Conservation (phyloP, 768 basidiomycete genomes). For the Mrakia blollopis region DNA sequence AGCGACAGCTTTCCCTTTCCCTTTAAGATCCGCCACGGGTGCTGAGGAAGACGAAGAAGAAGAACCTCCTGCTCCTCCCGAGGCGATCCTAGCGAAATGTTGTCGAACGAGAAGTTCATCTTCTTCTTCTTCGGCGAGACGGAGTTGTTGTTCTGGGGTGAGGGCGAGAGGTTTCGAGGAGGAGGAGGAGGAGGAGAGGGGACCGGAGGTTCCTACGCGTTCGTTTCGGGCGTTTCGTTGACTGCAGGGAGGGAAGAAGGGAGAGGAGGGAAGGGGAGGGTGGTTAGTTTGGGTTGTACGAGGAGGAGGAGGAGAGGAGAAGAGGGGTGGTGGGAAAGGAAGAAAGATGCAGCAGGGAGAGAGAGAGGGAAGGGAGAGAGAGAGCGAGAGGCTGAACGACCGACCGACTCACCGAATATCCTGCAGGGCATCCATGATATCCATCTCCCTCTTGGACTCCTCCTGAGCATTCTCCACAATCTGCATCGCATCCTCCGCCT, state of each 20-base stretch:
- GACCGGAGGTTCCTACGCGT: slow-evolving; percentile 55
- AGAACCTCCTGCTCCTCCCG: slow-evolving; percentile 31
- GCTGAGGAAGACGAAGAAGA: slow-evolving; percentile 20
- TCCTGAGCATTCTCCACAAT: slow-evolving; percentile 85
- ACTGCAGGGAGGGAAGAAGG: slow-evolving; percentile 26
- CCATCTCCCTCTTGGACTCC: slow-evolving; percentile 96
- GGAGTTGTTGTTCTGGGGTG: slow-evolving; percentile 55
- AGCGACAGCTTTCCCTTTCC: slow-evolving; percentile 8
- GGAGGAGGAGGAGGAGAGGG: slow-evolving; percentile 32
- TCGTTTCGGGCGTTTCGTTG: slow-evolving; percentile 77
- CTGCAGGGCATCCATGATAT: slow-evolving; percentile 89
- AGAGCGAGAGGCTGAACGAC: slow-evolving; percentile 48
- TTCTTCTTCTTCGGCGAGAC: slow-evolving; percentile 69
- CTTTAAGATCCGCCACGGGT: slow-evolving; percentile 35
- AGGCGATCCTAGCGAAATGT: slow-evolving; percentile 70
- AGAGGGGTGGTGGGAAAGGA: neutral
- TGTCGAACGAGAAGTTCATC: slow-evolving; percentile 84
- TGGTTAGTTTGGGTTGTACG: neutral
- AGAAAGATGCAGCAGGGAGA: too few species aligned
- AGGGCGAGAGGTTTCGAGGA: neutral
- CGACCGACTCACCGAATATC: slow-evolving; percentile 49
- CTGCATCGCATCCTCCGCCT: slow-evolving; percentile 81
- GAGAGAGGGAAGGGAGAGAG: slow-evolving; percentile 55
- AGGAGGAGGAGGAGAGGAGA: neutral
- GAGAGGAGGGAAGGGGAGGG: neutral